Percentiles rank a stretch among this genome's conserved stretches.
Conservation (phyloP, 2,329 filamentous ascomycete species). For the Chrysoporthe cubensis region DNA sequence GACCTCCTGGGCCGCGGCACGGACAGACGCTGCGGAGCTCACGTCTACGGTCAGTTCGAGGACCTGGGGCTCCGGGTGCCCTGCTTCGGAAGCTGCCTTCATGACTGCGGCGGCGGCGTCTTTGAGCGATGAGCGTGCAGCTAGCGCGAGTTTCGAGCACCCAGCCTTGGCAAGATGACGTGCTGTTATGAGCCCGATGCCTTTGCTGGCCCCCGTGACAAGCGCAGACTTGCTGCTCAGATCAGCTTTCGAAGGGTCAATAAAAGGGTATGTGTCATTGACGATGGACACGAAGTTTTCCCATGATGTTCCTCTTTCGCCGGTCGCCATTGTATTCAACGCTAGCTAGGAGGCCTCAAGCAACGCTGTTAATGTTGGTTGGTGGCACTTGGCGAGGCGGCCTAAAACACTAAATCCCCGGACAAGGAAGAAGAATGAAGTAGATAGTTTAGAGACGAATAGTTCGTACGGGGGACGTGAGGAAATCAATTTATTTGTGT, state of each 20-base stretch:
- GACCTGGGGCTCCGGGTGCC: too few relatives aligned
- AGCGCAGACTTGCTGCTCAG: constrained; percentile 42
- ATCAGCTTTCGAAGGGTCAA: constrained; percentile 33
- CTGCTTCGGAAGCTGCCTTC: constrained; percentile 36
- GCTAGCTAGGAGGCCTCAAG: too few relatives aligned
- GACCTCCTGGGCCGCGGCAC: constrained; percentile 38
- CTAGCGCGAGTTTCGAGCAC: constrained; percentile 52
- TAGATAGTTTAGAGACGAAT: too few relatives aligned
- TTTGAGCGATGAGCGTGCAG: constrained; percentile 53
- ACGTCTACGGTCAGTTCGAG: too few relatives aligned
- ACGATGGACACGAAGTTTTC: not conserved
- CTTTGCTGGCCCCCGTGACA: constrained; percentile 54
- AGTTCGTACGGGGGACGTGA: too few relatives aligned
- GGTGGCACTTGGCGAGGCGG: too few relatives aligned
- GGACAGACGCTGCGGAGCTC: not conserved
- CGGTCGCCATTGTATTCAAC: not conserved
- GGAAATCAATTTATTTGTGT: too few relatives aligned
- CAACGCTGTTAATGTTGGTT: too few relatives aligned
- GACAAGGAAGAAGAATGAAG: too few relatives aligned
- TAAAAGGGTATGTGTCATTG: constrained; percentile 25
- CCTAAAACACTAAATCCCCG: too few relatives aligned
- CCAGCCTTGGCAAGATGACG: constrained; percentile 55
- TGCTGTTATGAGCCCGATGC: constrained; percentile 53
- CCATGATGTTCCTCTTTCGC: not conserved
- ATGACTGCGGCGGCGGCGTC: constrained; percentile 43